Conservation (phyloP, 345 rosid species). For the Euphorbia peplus region DNA sequence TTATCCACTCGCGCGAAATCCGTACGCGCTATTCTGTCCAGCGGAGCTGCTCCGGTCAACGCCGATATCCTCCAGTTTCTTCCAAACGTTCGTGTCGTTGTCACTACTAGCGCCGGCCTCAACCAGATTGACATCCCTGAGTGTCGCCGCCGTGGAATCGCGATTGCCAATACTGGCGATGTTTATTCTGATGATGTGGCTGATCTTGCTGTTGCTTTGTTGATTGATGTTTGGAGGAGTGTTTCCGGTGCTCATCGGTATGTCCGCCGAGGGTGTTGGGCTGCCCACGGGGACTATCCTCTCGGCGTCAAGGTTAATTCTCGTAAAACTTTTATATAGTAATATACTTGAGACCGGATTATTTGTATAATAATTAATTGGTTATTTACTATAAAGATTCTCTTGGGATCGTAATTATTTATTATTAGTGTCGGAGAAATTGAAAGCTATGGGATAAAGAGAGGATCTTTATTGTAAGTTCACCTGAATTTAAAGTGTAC, state of each 20-base stretch:
- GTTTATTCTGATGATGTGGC: constrained; percentile 52
- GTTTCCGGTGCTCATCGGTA: constrained; percentile 50
- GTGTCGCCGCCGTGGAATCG: constrained; percentile 56
- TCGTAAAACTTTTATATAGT: background rate
- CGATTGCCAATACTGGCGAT: constrained; percentile 42
- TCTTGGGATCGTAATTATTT: too few relatives aligned
- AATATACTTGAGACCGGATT: too few relatives aligned
- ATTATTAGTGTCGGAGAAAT: too few relatives aligned
- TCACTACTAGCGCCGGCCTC: constrained; percentile 51
- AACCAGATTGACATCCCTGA: constrained; percentile 53
- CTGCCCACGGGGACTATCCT: constrained; percentile 31
- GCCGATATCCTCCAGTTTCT: constrained; percentile 31
- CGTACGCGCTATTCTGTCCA: constrained; percentile 17
- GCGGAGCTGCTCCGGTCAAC: constrained; percentile 4
- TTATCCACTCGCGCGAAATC: constrained; percentile 2
- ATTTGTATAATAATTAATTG: too few relatives aligned
- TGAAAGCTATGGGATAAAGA: too few relatives aligned
- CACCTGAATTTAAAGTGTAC: too few relatives aligned
- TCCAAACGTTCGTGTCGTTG: constrained; percentile 40
- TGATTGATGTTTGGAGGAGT: constrained; percentile 50
- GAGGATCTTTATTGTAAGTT: too few relatives aligned
- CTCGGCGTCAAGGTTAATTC: constrained; percentile 42
- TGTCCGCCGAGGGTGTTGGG: constrained; percentile 45
- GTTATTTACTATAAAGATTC: too few relatives aligned
- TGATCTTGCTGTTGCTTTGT: constrained; percentile 56